Conservation (phyloP, 2,329 filamentous ascomycete genomes). For the Simplicillium aogashimaense region DNA sequence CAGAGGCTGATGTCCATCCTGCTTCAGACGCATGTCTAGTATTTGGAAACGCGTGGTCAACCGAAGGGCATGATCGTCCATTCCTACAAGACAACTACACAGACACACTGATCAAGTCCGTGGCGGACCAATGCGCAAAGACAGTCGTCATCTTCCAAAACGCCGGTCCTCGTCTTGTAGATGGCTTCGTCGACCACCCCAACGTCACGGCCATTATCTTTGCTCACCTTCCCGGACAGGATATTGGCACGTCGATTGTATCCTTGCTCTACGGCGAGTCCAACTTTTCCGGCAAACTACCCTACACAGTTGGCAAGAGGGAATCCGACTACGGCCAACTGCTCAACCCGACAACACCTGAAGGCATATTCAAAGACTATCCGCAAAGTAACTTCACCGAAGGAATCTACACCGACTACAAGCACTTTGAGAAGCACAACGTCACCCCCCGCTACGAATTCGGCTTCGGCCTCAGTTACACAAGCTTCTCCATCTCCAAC, state of each 20-base stretch:
- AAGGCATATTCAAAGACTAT: conserved; percentile 40
- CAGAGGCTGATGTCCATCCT: conserved; percentile 36
- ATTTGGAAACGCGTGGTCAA: conserved; percentile 58
- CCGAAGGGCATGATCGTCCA: conserved; percentile 59
- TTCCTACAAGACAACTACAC: conserved; percentile 57
- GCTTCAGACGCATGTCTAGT: conserved; percentile 56
- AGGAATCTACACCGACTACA: conserved; percentile 43
- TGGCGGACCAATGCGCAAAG: conserved; percentile 49
- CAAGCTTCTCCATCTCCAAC: conserved; percentile 37
- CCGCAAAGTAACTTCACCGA: conserved; percentile 42
- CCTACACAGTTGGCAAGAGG: conserved; percentile 50
- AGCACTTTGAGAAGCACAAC: conserved; percentile 37
- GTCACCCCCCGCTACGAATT: conserved; percentile 44
- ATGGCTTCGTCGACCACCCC: conserved; percentile 49
- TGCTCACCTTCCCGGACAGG: conserved; percentile 55
- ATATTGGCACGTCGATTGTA: conserved; percentile 45
- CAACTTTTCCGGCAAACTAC: conserved; percentile 47
- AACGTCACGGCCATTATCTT: conserved; percentile 57
- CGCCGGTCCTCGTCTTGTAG: conserved; percentile 49
- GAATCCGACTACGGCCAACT: conserved; percentile 44
- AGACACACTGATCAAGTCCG: conserved; percentile 44
- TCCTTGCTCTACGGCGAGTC: conserved; percentile 47
- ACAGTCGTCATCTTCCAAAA: conserved; percentile 59
- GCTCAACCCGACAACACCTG: conserved; percentile 26
- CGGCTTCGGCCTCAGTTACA: conserved; percentile 47